Base-by-base conservation (phyloP, 805 yeast species). In the Candida sakaeoensis region DNA sequence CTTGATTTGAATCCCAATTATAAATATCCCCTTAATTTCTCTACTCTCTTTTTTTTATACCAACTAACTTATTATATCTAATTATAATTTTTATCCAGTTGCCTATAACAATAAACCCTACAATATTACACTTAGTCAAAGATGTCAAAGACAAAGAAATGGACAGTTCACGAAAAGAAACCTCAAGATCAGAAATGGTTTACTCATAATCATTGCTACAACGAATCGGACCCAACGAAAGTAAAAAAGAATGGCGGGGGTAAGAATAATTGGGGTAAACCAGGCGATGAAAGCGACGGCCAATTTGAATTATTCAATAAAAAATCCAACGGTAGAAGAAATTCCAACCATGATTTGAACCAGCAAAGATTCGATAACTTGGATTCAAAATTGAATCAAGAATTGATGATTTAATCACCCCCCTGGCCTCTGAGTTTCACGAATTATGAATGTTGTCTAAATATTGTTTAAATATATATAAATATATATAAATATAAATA, bases 221-320 rank as follows among this genome's bases (percentile, higher is more conserved):
- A 61, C 45, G 80, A 83, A 51, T 73, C 78, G 39, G 79, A 82
- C 46, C 95, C 96, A 40, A 80, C 79, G 55, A 77, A 79, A 53
- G 77, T 84, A 41, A 87, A 87, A 75, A 87, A 85, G 58, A 74
- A 74, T 43, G 97, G 97, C 36, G 83, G 82, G 24, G 97, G 97
- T 34, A 80, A 79, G 52, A 82, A 81, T 49, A 88, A 88, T 55
- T 87, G 96, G 95, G 97, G 97, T 32, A 66, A 70, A 44, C 74
- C 79, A 7, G 91, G 89, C 22, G 95, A 85, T 51, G 95, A 76
- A 43, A 77, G 75, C 39, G 64, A 72, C 14, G 85, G 82, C 36
- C 21, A 26, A 13, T 35, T 30, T 22, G 27, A 44, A 25, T 33
- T 33, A n/a, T 31, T 46, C 21, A 54, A 50, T 41, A 42, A 44